Conservation (phyloP, 352 stramenopile genomes). For the Phytophthora brassicae region DNA sequence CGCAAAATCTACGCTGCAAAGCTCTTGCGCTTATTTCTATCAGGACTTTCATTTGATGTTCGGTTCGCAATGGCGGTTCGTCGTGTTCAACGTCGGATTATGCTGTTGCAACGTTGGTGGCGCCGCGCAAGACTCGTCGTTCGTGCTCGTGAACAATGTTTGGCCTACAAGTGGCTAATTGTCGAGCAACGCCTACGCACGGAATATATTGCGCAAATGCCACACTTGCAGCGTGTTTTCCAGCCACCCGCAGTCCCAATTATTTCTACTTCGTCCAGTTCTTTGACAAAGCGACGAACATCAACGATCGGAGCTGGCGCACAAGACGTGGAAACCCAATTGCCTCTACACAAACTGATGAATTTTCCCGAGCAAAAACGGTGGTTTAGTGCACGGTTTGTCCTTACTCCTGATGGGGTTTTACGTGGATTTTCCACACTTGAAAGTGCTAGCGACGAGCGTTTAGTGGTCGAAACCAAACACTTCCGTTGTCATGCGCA, state of each 20-base stretch:
- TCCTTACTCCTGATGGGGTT: constrained; percentile 47
- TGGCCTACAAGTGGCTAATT: constrained; percentile 56
- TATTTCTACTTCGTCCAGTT: neutral
- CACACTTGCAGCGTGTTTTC: constrained; percentile 58
- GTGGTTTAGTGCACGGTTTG: constrained; percentile 56
- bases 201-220: constrained; percentile 57
- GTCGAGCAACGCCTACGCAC: constrained; percentile 47
- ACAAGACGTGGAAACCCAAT: constrained; percentile 1
- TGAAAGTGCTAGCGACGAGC: constrained; percentile 22
- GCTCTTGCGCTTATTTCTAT: constrained; percentile 47
- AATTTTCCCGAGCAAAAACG: constrained; percentile 49
- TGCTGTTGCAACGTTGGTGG: constrained; percentile 67
- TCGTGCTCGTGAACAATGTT: constrained; percentile 44
- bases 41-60: constrained; percentile 57
- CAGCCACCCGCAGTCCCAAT: constrained; percentile 28
- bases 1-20: constrained; percentile 34
- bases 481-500: constrained; percentile 55
- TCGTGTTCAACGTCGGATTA: constrained; percentile 52
- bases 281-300: constrained; percentile 10
- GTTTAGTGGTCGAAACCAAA: constrained; percentile 47
- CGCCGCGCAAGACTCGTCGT: constrained; percentile 58
- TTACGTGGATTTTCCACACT: constrained; percentile 33
- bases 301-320: neutral
- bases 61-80: constrained; percentile 67
- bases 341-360: constrained; percentile 53